Evolutionary conservation across 768 basidiomycete genomes (phyloP).

Genomic region (Tricholoma terreum): DNA sequence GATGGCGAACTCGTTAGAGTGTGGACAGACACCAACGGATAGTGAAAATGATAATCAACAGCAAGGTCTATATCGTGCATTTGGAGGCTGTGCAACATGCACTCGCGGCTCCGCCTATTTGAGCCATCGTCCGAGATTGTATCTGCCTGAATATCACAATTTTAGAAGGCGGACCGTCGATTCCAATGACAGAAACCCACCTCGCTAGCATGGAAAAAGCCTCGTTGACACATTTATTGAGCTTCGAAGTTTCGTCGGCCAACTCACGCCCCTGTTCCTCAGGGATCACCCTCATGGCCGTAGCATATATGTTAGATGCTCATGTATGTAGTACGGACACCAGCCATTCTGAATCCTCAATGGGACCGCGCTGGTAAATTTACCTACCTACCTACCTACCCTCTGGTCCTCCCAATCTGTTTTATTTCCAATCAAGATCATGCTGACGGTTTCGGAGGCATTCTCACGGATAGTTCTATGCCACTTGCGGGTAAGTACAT

Average conservation of each 20-base stretch:
- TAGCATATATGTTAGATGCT: too few relatives aligned
- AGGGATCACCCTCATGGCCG: too few relatives aligned
- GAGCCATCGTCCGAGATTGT: conserved; percentile 93
- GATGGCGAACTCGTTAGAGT: too few relatives aligned
- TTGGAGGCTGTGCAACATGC: conserved; percentile 34
- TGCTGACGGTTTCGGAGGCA: conserved; percentile 98
- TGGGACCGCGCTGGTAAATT: too few relatives aligned
- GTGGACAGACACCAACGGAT: too few relatives aligned
- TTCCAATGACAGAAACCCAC: conserved; percentile 44
- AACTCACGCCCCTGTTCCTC: conserved; percentile 89
- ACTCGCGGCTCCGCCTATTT: conserved; percentile 51
- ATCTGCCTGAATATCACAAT: conserved; percentile 64
- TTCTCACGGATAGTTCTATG: conserved; percentile 97
- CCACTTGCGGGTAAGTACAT: conserved; percentile 99
- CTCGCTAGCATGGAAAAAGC: conserved; percentile 96
- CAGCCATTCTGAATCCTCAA: too few relatives aligned
- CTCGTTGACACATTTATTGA: conserved; percentile 96
- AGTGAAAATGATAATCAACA: conserved; percentile 35
- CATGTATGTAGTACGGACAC: too few relatives aligned
- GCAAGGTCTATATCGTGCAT: conserved; percentile 29
- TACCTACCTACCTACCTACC: too few relatives aligned
- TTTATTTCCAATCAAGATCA: conserved; percentile 98
- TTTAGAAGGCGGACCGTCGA: not conserved
- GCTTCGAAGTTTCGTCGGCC: conserved; percentile 94
- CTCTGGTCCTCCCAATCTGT: conserved; percentile 97